Percentiles rank a stretch among this genome's conserved stretches.
Evolutionary conservation across 306 rosid genomes (phyloP).

Genomic region (Geum urbanum): DNA sequence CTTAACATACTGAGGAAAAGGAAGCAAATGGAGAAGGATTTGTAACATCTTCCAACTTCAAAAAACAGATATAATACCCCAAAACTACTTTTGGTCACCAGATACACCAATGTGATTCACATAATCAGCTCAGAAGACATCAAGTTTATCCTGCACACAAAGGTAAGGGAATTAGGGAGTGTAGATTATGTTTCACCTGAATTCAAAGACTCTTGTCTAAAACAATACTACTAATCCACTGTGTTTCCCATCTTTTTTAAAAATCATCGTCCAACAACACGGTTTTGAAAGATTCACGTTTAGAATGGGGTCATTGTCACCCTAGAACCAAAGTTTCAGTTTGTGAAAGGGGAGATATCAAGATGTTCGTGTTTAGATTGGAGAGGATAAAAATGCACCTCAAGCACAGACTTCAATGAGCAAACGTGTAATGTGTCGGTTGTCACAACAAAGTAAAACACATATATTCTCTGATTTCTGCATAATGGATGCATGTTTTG

Average conservation of each 20-base stretch:
- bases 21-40: too few relatives aligned
- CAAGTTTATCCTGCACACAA: not conserved
- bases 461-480: slow-evolving; percentile 35
- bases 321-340: slow-evolving; percentile 43
- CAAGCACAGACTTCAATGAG: slow-evolving; percentile 46
- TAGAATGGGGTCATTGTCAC: slow-evolving; percentile 41
- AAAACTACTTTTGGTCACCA: too few relatives aligned
- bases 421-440: slow-evolving; percentile 44
- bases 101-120: too few relatives aligned
- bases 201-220: slow-evolving; percentile 71
- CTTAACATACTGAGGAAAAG: too few relatives aligned
- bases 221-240: slow-evolving; percentile 53
- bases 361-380: slow-evolving; percentile 21
- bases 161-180: slow-evolving; percentile 15
- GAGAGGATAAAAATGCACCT: slow-evolving; percentile 45
- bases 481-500: slow-evolving; percentile 30
- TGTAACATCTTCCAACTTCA: too few relatives aligned
- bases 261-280: slow-evolving; percentile 71
- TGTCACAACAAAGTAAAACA: slow-evolving; percentile 67
- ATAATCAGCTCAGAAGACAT: not conserved
- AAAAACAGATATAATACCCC: too few relatives aligned
- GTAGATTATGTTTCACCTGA: slow-evolving; percentile 54
- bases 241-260: slow-evolving; percentile 61
- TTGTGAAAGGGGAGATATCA: slow-evolving; percentile 20
- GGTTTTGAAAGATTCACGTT: slow-evolving; percentile 55